phyloP scores from a whole-genome alignment of 2,329 filamentous ascomycete genomes.

The Colletotrichum tamarilloi region DNA sequence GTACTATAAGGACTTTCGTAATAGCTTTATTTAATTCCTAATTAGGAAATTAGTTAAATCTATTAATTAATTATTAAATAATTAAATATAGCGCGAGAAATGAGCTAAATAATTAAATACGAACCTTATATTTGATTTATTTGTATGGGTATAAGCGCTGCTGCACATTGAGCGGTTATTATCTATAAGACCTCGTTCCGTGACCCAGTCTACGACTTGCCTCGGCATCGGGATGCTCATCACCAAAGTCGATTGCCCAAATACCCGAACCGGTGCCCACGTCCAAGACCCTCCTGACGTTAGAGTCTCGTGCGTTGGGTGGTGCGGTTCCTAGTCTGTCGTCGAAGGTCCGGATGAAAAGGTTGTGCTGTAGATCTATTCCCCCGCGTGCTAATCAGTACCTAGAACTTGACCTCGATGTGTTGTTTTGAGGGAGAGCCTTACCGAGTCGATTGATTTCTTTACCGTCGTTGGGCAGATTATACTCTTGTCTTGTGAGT shows the following conservation, averaged over 20 bases:
- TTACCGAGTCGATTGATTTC: slow-evolving; percentile 1
- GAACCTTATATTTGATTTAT: too few species aligned
- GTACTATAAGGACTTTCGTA: too few species aligned
- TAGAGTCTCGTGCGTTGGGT: neutral
- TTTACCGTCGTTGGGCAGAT: neutral
- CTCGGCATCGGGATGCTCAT: slow-evolving; percentile 16
- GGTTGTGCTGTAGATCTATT: neutral
- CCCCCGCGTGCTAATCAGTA: neutral
- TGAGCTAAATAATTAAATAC: too few species aligned
- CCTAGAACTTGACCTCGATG: too few species aligned
- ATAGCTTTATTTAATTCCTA: too few species aligned
- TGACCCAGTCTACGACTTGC: neutral
- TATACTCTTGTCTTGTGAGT: neutral
- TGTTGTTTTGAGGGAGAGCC: accelerated
- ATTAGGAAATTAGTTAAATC: too few species aligned
- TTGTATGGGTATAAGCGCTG: too few species aligned
- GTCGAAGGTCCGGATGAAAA: neutral
- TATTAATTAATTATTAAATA: too few species aligned
- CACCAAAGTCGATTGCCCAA: slow-evolving; percentile 61
- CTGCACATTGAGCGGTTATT: slow-evolving; percentile 40
- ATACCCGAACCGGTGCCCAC: slow-evolving; percentile 49
- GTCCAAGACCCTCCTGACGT: slow-evolving; percentile 37
- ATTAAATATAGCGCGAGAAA: too few species aligned
- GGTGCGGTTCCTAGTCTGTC: neutral
- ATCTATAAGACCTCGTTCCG: too few species aligned